Evolutionary conservation across 2,329 filamentous ascomycete genomes (phyloP).

Genomic region (Pseudogymnoascus sp.): DNA sequence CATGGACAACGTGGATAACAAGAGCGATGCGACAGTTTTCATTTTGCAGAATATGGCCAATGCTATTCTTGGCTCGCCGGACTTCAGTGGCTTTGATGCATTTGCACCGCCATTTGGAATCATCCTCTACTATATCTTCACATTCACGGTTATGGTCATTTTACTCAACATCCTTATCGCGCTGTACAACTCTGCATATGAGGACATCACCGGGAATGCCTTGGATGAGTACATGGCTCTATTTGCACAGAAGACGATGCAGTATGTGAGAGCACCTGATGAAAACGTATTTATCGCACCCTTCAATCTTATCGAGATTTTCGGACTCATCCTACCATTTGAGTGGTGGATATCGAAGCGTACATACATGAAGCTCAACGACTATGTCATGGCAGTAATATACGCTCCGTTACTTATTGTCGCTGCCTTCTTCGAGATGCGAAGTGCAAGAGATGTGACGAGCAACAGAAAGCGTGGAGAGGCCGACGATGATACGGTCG

Average conservation of each 20-base stretch:
- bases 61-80: constrained; percentile 82
- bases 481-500: constrained; percentile 76
- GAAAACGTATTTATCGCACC: constrained; percentile 98
- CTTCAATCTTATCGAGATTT: constrained; percentile 86
- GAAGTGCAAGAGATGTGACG: constrained; percentile 55
- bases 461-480: constrained; percentile 72
- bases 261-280: constrained; percentile 91
- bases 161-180: constrained; percentile 94
- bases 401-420: constrained; percentile 78
- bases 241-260: constrained; percentile 89
- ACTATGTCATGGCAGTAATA: constrained; percentile 75
- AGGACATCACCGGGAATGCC: constrained; percentile 70
- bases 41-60: constrained; percentile 80
- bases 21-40: constrained; percentile 58
- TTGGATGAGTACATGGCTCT: constrained; percentile 93
- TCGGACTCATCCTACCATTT: constrained; percentile 67
- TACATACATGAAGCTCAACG: constrained; percentile 73
- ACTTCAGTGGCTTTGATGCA: constrained; percentile 79
- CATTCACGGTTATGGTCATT: constrained; percentile 92
- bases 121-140: constrained; percentile 95
- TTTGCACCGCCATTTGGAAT: constrained; percentile 91
- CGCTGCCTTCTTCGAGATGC: constrained; percentile 64
- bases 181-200: constrained; percentile 81
- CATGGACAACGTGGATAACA: constrained; percentile 72
- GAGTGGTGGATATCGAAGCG: constrained; percentile 89